A percentile compares a stretch with the other conserved stretches of the same genome.
phyloP scores from a whole-genome alignment of 768 basidiomycete genomes.

The Boletus sp. region DNA sequence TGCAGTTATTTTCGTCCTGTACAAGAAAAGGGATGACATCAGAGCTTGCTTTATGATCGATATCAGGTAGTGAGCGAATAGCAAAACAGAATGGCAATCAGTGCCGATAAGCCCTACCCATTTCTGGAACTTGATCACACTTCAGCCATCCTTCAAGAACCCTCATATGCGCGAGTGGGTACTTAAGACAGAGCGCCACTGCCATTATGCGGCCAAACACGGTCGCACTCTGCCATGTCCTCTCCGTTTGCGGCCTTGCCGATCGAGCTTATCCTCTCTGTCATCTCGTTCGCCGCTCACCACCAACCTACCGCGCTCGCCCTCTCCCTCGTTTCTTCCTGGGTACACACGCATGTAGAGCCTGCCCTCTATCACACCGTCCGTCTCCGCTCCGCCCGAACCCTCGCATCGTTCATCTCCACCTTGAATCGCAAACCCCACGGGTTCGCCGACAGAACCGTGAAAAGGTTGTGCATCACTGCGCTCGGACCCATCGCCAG shows the following conservation, averaged over 20 bases:
- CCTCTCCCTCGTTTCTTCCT: not conserved
- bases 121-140: not conserved
- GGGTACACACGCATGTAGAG: not conserved
- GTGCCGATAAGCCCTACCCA: not conserved
- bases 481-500: not conserved
- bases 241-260: constrained; percentile 25
- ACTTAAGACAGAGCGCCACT: not conserved
- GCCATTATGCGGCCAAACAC: not conserved
- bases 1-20: not conserved
- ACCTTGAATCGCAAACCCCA: not conserved
- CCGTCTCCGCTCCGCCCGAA: not conserved
- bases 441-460: not conserved
- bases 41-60: not conserved
- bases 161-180: not conserved
- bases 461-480: constrained; percentile 1
- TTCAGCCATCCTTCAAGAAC: not conserved
- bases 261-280: constrained; percentile 31
- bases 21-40: not conserved
- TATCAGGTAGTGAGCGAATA: not conserved
- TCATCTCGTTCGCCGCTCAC: constrained; percentile 37
- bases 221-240: not conserved
- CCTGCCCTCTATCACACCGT: constrained; percentile 1
- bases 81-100: not conserved
- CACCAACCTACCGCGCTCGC: constrained; percentile 1
- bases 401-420: not conserved